A percentile compares a stretch with the other conserved stretches of the same genome.
Evolutionary conservation across 1,139 yeast species (phyloP).

Genomic region (Geotrichum histeridarum): DNA sequence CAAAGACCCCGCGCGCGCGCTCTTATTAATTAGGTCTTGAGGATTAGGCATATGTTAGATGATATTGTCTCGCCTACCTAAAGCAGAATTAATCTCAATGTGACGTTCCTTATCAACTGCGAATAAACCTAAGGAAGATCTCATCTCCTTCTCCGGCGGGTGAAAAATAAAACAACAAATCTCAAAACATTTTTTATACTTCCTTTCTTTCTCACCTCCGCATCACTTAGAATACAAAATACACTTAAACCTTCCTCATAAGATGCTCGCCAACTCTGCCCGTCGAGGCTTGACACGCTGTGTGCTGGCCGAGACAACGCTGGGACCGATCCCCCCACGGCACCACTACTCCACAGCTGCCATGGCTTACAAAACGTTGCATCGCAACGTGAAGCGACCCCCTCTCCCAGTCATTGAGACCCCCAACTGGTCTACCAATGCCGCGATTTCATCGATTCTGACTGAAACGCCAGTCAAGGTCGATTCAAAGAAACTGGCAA

Average conservation of each 20-base stretch:
- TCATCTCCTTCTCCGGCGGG: too few relatives aligned
- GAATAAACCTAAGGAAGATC: too few relatives aligned
- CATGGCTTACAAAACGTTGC: conserved; percentile 88
- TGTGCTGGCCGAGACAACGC: conserved; percentile 1
- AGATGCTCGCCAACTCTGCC: conserved; percentile 13
- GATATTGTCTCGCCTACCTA: too few relatives aligned
- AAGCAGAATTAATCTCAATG: too few relatives aligned
- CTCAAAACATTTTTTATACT: too few relatives aligned
- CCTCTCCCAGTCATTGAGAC: conserved; percentile 92
- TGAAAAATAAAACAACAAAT: too few relatives aligned
- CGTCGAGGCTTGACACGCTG: conserved; percentile 41
- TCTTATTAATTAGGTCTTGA: too few relatives aligned
- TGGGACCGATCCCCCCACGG: conserved; percentile 46
- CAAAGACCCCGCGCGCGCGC: too few relatives aligned
- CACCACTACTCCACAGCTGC: conserved; percentile 90
- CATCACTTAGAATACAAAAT: too few relatives aligned
- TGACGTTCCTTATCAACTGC: too few relatives aligned
- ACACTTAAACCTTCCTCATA: neutral
- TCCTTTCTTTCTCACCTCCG: too few relatives aligned
- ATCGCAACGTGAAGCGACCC: conserved; percentile 76
- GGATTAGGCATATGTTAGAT: too few relatives aligned
- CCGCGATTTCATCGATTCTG: conserved; percentile 90
- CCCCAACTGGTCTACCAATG: conserved; percentile 91
- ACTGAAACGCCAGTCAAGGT: conserved; percentile 87
- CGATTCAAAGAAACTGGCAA: conserved; percentile 44